phyloP scores from a whole-genome alignment of 2,329 filamentous ascomycete species.

The Sporothrix globosa region DNA sequence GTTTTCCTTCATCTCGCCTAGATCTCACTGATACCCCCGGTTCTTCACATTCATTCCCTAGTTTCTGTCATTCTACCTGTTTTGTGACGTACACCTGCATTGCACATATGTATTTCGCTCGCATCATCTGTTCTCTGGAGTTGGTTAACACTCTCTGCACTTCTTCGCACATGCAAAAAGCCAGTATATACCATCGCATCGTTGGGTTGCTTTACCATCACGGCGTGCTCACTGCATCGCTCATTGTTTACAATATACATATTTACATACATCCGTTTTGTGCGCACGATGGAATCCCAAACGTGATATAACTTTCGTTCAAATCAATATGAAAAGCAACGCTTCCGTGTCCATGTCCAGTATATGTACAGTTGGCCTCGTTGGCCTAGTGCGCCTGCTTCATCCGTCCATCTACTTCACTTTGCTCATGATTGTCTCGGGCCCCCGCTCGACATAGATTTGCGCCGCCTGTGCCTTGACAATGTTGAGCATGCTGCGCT shows the following conservation, averaged over 20 bases:
- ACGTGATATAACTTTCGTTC: neutral
- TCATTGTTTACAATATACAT: neutral
- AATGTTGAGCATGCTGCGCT: constrained; percentile 81
- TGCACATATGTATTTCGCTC: neutral
- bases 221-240: constrained; percentile 7
- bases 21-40: constrained; percentile 29
- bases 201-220: neutral
- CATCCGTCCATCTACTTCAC: constrained; percentile 62
- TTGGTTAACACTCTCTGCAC: neutral
- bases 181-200: neutral
- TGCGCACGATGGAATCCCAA: constrained; percentile 32
- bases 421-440: constrained; percentile 93
- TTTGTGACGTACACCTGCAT: neutral
- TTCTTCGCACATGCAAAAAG: neutral
- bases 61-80: neutral
- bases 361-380: constrained; percentile 11
- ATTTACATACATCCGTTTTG: constrained; percentile 37
- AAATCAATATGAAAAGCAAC: constrained; percentile 5
- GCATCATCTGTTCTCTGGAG: constrained; percentile 9
- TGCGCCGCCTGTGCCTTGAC: constrained; percentile 89
- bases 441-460: constrained; percentile 75
- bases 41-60: constrained; percentile 4
- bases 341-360: constrained; percentile 2
- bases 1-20: neutral
- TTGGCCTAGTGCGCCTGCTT: no score